These are phyloP conservation scores for Thermochaetoides thermophila DNA, from an alignment of 495 filamentous ascomycete species.

Conservation along the genomic window DNA sequence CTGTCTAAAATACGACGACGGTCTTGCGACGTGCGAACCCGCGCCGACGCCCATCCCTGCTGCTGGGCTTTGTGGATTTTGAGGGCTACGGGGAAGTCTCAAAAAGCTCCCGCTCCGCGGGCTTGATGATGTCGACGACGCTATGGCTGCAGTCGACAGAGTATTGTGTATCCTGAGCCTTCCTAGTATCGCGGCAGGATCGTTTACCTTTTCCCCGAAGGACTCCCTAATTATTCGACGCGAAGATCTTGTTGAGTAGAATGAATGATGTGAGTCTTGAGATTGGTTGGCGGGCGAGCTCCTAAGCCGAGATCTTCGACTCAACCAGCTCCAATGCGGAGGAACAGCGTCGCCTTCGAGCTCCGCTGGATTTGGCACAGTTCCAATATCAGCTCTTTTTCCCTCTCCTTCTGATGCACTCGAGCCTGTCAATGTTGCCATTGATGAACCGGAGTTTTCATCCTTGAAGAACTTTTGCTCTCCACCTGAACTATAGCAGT, in stretches of 20 bases:
- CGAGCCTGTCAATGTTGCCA: no score
- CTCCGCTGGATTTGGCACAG: conserved; percentile 14
- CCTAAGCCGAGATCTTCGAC: conserved; percentile 5
- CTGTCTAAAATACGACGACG: no score
- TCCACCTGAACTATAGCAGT: no score
- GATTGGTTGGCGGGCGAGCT: conserved; percentile 2
- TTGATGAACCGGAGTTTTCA: neutral
- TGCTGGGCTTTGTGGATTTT: no score
- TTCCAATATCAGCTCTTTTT: no score
- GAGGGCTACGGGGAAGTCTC: conserved; percentile 6
- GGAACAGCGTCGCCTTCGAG: conserved; percentile 13
- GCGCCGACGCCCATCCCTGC: no score
- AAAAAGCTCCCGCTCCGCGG: conserved; percentile 6
- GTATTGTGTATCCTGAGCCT: conserved; percentile 4
- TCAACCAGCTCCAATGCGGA: conserved; percentile 3
- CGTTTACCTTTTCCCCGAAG: conserved; percentile 17
- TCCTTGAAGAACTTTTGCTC: no score
- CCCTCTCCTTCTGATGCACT: no score
- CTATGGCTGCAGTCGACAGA: conserved; percentile 1
- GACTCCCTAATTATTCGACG: conserved; percentile 12
- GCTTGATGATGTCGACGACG: conserved; percentile 5
- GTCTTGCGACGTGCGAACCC: no score
- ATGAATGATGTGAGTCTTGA: conserved; percentile 4
- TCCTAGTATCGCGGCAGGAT: conserved; percentile 10
- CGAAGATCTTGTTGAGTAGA: conserved; percentile 1